Evolutionary conservation across 371 early-diverging fungal genomes (phyloP).

Genomic region (Chytridiales sp.): DNA sequence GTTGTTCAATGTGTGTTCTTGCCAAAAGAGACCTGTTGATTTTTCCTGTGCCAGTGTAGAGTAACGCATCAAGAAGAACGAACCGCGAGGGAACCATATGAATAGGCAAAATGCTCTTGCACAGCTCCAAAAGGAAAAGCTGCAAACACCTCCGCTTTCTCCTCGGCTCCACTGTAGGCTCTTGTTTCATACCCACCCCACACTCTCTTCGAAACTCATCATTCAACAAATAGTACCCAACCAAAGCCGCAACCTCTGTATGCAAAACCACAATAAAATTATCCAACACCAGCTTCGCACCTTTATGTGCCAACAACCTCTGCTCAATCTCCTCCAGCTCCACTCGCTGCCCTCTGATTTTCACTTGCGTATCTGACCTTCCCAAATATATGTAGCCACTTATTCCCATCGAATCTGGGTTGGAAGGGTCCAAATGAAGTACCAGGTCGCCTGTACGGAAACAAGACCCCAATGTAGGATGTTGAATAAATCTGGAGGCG

Average conservation of each 20-base stretch:
- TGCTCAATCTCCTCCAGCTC: constrained; percentile 38
- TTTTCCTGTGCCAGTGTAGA: constrained; percentile 33
- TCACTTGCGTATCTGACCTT: constrained; percentile 36
- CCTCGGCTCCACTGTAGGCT: not conserved
- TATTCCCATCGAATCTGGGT: not conserved
- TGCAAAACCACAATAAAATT: constrained; percentile 24
- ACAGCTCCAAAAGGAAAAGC: constrained; percentile 3
- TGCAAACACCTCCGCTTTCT: not conserved
- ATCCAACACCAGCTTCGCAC: not conserved
- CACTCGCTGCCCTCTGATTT: constrained; percentile 35
- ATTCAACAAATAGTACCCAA: constrained; percentile 25
- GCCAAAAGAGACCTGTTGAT: constrained; percentile 23
- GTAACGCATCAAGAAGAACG: constrained; percentile 22
- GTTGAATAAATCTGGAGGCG: constrained; percentile 22
- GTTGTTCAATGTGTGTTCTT: not conserved
- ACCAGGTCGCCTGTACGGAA: constrained; percentile 34
- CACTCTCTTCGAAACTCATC: too few relatives aligned
- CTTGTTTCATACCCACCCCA: too few relatives aligned
- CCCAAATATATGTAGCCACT: constrained; percentile 26
- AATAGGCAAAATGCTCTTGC: constrained; percentile 16
- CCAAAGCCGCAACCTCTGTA: constrained; percentile 13
- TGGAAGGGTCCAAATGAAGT: not conserved
- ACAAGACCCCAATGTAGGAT: constrained; percentile 18
- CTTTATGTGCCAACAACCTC: constrained; percentile 3
- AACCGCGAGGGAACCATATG: constrained; percentile 37